Percentiles rank a stretch among this genome's conserved stretches.
Conservation (phyloP, 768 basidiomycete genomes). For the Xanthoconium purpureum region DNA sequence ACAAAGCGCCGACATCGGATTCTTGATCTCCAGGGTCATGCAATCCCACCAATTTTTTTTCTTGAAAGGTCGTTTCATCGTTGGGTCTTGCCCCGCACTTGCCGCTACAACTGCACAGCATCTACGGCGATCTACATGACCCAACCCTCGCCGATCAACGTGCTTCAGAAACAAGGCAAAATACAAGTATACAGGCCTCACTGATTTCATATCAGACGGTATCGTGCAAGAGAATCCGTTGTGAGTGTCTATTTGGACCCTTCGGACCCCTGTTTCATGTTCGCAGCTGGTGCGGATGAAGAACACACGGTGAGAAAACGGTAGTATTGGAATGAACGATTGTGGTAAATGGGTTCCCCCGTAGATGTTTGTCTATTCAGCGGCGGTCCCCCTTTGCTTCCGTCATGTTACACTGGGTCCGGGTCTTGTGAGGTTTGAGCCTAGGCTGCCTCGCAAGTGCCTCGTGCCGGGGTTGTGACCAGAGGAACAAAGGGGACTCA, state of each 20-base stretch:
- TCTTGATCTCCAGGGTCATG: background rate
- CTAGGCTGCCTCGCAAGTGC: constrained; percentile 22
- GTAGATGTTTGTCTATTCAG: background rate
- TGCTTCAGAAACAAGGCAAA: background rate
- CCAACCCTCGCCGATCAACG: constrained; percentile 10
- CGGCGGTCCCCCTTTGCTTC: background rate
- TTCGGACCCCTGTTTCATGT: constrained; percentile 20
- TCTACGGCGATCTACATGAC: constrained; percentile 11
- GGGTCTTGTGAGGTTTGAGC: background rate
- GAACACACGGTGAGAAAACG: constrained; percentile 7
- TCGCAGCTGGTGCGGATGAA: constrained; percentile 8
- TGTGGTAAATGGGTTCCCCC: background rate
- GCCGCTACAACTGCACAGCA: background rate
- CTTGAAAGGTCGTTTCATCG: background rate
- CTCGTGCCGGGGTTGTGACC: constrained; percentile 15
- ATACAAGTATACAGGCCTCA: background rate
- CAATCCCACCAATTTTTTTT: background rate
- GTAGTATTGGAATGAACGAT: background rate
- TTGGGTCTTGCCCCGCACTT: background rate
- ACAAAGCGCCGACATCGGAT: background rate
- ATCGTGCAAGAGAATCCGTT: constrained; percentile 6
- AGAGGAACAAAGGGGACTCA: background rate
- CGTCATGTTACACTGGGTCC: background rate
- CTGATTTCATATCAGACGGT: constrained; percentile 20
- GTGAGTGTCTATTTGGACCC: background rate